Evolutionary conservation across 2,329 filamentous ascomycete genomes (phyloP).

Genomic region (Colletotrichum destructivum): DNA sequence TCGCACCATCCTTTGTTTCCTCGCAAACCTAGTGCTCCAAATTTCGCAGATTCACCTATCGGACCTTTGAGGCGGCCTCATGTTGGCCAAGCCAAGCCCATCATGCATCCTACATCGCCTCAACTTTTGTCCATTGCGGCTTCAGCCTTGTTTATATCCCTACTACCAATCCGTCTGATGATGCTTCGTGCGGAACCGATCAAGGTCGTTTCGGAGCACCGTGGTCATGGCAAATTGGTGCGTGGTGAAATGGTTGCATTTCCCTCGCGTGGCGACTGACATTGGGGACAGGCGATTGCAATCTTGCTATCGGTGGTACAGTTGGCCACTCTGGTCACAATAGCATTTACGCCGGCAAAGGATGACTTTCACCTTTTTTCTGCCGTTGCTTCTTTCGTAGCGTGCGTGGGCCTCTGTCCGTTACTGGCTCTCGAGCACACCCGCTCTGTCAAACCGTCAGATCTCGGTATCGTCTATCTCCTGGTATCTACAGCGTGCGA

Average conservation of each 20-base stretch:
- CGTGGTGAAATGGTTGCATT: background rate
- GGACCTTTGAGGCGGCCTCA: background rate
- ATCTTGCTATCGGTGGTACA: background rate
- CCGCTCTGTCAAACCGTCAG: slow-evolving; percentile 20
- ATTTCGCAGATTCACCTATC: no score
- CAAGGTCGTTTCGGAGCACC: slow-evolving; percentile 11
- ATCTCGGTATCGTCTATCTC: slow-evolving; percentile 14
- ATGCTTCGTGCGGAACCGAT: slow-evolving; percentile 6
- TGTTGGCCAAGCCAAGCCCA: background rate
- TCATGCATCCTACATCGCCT: background rate
- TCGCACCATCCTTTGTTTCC: no score
- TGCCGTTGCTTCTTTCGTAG: background rate
- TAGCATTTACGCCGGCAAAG: background rate
- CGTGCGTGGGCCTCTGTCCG: slow-evolving; percentile 9
- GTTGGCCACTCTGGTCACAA: background rate
- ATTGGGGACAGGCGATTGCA: background rate
- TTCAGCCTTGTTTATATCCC: slow-evolving; percentile 6
- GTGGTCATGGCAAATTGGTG: slow-evolving; percentile 13
- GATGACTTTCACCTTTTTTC: background rate
- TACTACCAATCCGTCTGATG: slow-evolving; percentile 5
- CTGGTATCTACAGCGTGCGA: slow-evolving; percentile 2
- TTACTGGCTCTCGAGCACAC: slow-evolving; percentile 18
- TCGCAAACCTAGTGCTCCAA: no score
- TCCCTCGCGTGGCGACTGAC: background rate
- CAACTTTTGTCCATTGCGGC: background rate